phyloP scores from a whole-genome alignment of 495 filamentous ascomycete species.

The Aspergillus baeticus region DNA sequence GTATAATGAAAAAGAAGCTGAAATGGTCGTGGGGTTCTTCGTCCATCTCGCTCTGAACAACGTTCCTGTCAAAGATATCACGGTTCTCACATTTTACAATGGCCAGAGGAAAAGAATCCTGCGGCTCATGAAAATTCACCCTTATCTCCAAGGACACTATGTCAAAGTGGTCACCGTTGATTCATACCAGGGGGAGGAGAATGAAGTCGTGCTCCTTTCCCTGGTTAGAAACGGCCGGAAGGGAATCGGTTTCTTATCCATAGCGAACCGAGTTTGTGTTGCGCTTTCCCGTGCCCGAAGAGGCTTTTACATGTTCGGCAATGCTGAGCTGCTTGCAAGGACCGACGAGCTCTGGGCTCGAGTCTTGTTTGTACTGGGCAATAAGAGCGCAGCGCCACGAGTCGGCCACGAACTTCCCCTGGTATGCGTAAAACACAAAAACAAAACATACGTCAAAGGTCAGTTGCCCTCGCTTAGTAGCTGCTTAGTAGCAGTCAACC shows the following conservation, averaged over 20 bases:
- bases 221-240: slow-evolving; percentile 70
- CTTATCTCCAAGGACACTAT: slow-evolving; percentile 43
- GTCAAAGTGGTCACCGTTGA: slow-evolving; percentile 84
- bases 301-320: slow-evolving; percentile 88
- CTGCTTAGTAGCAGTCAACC: not conserved
- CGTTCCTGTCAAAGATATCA: slow-evolving; percentile 59
- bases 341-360: slow-evolving; percentile 34
- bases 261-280: slow-evolving; percentile 81
- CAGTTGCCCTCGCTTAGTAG: not conserved
- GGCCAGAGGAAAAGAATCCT: slow-evolving; percentile 73
- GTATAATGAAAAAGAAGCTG: slow-evolving; percentile 70
- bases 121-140: slow-evolving; percentile 47
- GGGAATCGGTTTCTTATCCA: slow-evolving; percentile 68
- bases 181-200: slow-evolving; percentile 94
- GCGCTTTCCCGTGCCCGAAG: slow-evolving; percentile 82
- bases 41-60: slow-evolving; percentile 72
- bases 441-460: slow-evolving; percentile 28
- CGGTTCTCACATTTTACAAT: slow-evolving; percentile 87
- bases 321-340: slow-evolving; percentile 52
- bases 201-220: slow-evolving; percentile 80
- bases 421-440: slow-evolving; percentile 39
- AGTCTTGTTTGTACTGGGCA: slow-evolving; percentile 35
- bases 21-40: slow-evolving; percentile 74
- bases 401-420: slow-evolving; percentile 39
- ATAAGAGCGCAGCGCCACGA: slow-evolving; percentile 15